Base-by-base conservation (phyloP, 164 flowering plant species). In the Euptelea pleiosperma region DNA sequence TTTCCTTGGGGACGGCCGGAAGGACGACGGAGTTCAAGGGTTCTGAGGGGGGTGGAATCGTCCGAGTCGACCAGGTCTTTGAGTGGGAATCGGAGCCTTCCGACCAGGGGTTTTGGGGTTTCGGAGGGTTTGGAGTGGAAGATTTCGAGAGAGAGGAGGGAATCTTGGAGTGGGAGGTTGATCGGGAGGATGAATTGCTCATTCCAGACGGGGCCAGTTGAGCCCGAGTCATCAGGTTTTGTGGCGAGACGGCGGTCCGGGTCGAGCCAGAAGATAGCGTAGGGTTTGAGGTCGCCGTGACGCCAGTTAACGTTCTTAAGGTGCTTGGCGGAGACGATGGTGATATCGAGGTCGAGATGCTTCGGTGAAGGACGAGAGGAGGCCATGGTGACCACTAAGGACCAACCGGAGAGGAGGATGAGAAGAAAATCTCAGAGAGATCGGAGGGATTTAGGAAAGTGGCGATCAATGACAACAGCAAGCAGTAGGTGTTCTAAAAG, bases 1-100 rank as follows among this genome's bases (percentile, higher is more conserved):
- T 82, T 86, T 0, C 97, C 97, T 24, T 91, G 97, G 18, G 89
- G 93, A 9, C 97, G 89, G 14, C 97, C 97, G 15, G 93, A 91
- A 16, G 91, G 89, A 12, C 93, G 87, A 22, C 67, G 70, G 41
- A 91, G 80, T 47, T 81, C 79, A 52, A 87, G 70, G 16, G 73
- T 55, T n/a, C 57, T 62, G 69, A 76, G 26, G 15, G 36, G 62
- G 58, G 30, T 24, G 11, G 63, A 42, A 18, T 80, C 78, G 25
- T 64, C 69, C 18, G 75, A 56, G 45, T 74, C 75, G 52, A 58
- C 18, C 10, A 82, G 77, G 53, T 73, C 80, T 3, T 37, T 50
- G 46, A 87, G 71, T 0, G 78, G 79, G 63, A 80, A 12, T 3
- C 75, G 73, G 43, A 79, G 69, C 28, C 85, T 54, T 0, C 85